Evolutionary conservation across 352 stramenopile genomes (phyloP).

Genomic region (Pythium aquatile): DNA sequence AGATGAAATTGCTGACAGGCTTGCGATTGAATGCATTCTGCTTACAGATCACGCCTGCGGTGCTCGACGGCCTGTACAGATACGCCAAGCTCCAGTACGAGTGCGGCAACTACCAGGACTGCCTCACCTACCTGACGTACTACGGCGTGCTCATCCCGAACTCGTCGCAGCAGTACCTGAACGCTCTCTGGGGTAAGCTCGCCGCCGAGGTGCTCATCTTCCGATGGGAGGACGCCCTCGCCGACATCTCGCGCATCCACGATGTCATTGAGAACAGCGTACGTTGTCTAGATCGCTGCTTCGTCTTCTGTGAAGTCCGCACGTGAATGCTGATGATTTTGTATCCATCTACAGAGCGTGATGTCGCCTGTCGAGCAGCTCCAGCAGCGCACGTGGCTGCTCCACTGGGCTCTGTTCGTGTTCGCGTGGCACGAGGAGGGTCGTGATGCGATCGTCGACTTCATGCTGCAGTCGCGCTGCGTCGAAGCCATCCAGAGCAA

Average conservation of each 20-base stretch:
- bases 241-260: slow-evolving; percentile 93
- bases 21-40: slow-evolving; percentile 2
- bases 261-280: slow-evolving; percentile 93
- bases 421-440: slow-evolving; percentile 92
- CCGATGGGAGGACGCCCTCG: slow-evolving; percentile 94
- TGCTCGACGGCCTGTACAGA: slow-evolving; percentile 92
- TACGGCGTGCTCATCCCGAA: slow-evolving; percentile 87
- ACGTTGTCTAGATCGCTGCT: slow-evolving; percentile 30
- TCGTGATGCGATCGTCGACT: slow-evolving; percentile 95
- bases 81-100: slow-evolving; percentile 97
- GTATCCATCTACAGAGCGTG: slow-evolving; percentile 34
- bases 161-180: slow-evolving; percentile 82
- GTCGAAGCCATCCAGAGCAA: slow-evolving; percentile 99
- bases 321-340: neutral
- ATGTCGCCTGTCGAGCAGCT: slow-evolving; percentile 92
- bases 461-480: slow-evolving; percentile 92
- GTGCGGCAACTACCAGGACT: slow-evolving; percentile 95
- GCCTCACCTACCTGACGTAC: slow-evolving; percentile 89
- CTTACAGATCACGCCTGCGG: slow-evolving; percentile 79
- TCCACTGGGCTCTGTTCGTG: slow-evolving; percentile 98
- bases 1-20: neutral
- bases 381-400: slow-evolving; percentile 97
- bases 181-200: slow-evolving; percentile 96
- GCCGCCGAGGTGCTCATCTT: slow-evolving; percentile 96
- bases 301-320: neutral